Conservation (phyloP, 768 basidiomycete genomes). For the Omphalotus guepiniiformis region DNA sequence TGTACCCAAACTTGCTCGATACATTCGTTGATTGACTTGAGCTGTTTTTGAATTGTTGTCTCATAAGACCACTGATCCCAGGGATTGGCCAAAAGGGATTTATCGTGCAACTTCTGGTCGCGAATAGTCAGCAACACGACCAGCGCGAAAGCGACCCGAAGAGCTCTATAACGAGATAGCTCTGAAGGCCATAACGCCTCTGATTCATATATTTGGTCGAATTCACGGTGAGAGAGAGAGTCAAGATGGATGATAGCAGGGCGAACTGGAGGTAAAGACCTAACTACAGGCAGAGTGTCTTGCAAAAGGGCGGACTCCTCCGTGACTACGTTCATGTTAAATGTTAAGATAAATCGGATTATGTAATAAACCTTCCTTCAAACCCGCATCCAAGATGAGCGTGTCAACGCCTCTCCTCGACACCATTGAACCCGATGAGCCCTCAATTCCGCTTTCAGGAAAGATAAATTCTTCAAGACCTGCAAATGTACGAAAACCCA, state of each 20-base stretch:
- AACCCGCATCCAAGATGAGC: slow-evolving; percentile 39
- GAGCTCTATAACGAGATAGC: neutral
- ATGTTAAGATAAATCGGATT: slow-evolving; percentile 3
- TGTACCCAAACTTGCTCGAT: slow-evolving; percentile 36
- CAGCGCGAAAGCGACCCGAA: slow-evolving; percentile 24
- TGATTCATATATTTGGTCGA: neutral
- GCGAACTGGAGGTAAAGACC: slow-evolving; percentile 10
- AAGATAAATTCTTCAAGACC: slow-evolving; percentile 28
- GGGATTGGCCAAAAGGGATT: slow-evolving; percentile 22
- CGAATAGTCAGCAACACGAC: slow-evolving; percentile 26
- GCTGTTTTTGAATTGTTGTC: slow-evolving; percentile 17
- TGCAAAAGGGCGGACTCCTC: slow-evolving; percentile 22
- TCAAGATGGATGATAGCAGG: neutral
- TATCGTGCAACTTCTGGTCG: slow-evolving; percentile 16
- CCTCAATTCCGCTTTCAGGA: slow-evolving; percentile 30
- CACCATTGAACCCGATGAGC: slow-evolving; percentile 87
- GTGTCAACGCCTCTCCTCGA: slow-evolving; percentile 62
- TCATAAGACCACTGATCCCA: slow-evolving; percentile 42
- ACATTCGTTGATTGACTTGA: slow-evolving; percentile 29
- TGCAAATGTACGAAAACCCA: slow-evolving; percentile 31
- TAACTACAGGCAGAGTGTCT: slow-evolving; percentile 13
- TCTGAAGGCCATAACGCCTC: neutral
- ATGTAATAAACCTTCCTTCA: slow-evolving; percentile 3
- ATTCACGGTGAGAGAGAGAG: neutral
- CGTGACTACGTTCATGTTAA: slow-evolving; percentile 1